These are phyloP conservation scores for Cercospora citrullina DNA, from an alignment of 2,329 filamentous ascomycete species.

Conservation along the genomic window DNA sequence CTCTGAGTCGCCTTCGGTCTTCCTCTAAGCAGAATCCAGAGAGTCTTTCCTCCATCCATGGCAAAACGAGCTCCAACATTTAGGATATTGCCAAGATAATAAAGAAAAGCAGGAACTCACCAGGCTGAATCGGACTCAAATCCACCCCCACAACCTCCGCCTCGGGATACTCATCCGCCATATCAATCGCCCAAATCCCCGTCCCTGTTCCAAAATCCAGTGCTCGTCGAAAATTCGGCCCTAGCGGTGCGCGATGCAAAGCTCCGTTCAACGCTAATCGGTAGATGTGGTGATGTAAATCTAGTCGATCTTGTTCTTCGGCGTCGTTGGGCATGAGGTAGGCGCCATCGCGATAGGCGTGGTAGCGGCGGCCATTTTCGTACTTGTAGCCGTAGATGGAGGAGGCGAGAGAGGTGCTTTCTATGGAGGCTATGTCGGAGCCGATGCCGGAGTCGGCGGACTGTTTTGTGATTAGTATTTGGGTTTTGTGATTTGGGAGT, in stretches of 20 bases:
- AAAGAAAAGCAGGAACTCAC: constrained; percentile 21
- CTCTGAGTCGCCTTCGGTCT: too few species aligned
- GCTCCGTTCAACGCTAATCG: constrained; percentile 17
- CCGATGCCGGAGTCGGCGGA: constrained; percentile 17
- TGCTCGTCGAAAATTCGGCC: constrained; percentile 3
- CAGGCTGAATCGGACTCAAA: constrained; percentile 33
- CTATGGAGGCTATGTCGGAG: constrained; percentile 14
- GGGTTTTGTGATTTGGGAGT: not conserved
- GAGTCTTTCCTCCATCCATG: too few species aligned
- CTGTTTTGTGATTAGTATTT: not conserved
- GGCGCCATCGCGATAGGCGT: constrained; percentile 26
- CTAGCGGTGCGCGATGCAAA: constrained; percentile 13
- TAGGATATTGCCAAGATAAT: too few species aligned
- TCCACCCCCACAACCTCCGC: constrained; percentile 31
- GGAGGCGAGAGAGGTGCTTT: constrained; percentile 18
- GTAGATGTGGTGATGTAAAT: constrained; percentile 29
- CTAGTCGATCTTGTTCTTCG: constrained; percentile 30
- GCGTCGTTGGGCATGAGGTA: constrained; percentile 33
- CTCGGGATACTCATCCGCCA: constrained; percentile 31
- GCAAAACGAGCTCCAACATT: too few species aligned
- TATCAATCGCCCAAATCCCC: constrained; percentile 40
- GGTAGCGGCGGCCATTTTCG: constrained; percentile 25
- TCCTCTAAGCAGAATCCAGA: too few species aligned
- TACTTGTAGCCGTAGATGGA: constrained; percentile 22
- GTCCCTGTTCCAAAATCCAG: constrained; percentile 29